These are phyloP conservation scores for Helotiales sp. DNA, from an alignment of 2,329 filamentous ascomycete genomes.

Conservation along the genomic window DNA sequence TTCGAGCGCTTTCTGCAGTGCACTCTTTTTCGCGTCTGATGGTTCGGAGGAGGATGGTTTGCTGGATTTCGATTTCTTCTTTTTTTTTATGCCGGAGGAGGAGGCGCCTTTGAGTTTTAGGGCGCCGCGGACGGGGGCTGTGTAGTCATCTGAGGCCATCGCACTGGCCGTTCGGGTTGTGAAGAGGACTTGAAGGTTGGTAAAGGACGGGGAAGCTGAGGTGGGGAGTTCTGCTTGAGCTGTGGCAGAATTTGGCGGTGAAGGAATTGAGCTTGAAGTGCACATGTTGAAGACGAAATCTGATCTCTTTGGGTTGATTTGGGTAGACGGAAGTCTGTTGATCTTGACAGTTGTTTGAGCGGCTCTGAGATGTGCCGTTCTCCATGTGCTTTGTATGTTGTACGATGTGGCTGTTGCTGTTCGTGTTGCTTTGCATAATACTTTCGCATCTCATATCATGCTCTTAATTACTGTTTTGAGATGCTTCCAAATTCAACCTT, in stretches of 20 bases:
- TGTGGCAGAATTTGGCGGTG: slow-evolving; percentile 4
- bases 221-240: background rate
- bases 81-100: slow-evolving; percentile 63
- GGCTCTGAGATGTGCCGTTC: no score
- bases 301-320: background rate
- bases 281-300: background rate
- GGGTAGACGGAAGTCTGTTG: no score
- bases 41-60: slow-evolving; percentile 29
- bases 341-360: no score
- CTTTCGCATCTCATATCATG: no score
- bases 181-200: background rate
- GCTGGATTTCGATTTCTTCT: slow-evolving; percentile 43
- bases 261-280: background rate
- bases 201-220: background rate
- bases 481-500: no score
- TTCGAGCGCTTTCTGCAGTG: slow-evolving; percentile 38
- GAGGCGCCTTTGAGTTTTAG: slow-evolving; percentile 83
- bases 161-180: slow-evolving; percentile 1
- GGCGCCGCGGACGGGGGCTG: slow-evolving; percentile 63
- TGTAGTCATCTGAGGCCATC: slow-evolving; percentile 78
- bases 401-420: no score
- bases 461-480: no score
- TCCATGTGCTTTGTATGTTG: no score
- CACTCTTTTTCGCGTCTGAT: slow-evolving; percentile 46
- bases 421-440: no score